A percentile compares a stretch with the other conserved stretches of the same genome.
Evolutionary conservation across 768 basidiomycete genomes (phyloP).

Genomic region (Kwoniella heveanensis): DNA sequence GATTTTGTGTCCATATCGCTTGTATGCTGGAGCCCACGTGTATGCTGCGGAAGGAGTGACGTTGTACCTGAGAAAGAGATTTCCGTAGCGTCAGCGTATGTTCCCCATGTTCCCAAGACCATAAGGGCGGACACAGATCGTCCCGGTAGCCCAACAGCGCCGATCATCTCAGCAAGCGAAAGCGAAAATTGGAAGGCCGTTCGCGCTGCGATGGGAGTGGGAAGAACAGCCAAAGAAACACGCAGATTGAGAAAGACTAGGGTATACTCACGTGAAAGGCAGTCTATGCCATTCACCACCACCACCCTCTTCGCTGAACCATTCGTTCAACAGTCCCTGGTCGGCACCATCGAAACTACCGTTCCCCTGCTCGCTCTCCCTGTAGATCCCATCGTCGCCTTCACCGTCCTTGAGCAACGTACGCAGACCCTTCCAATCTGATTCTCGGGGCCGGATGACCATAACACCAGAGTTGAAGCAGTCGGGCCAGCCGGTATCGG

Average conservation of each 20-base stretch:
- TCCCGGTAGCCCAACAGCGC: not conserved
- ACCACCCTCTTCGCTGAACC: constrained; percentile 55
- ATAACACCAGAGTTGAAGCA: constrained; percentile 98
- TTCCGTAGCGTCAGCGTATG: not conserved
- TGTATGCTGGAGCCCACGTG: constrained; percentile 97
- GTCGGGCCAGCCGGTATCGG: constrained; percentile 99
- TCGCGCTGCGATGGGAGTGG: too few species aligned
- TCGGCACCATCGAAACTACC: constrained; percentile 99
- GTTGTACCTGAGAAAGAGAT: constrained; percentile 66
- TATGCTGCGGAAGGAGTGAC: constrained; percentile 97
- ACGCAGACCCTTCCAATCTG: constrained; percentile 76
- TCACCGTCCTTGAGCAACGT: constrained; percentile 65
- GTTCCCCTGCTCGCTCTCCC: constrained; percentile 55
- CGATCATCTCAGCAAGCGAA: too few species aligned
- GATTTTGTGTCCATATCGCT: constrained; percentile 65
- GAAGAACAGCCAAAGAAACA: too few species aligned
- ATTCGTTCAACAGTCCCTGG: constrained; percentile 95
- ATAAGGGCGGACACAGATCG: not conserved
- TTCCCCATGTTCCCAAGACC: not conserved
- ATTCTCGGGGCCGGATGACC: constrained; percentile 67
- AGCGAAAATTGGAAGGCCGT: too few species aligned
- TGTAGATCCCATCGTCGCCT: constrained; percentile 38
- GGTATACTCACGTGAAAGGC: constrained; percentile 69
- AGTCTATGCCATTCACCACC: constrained; percentile 94
- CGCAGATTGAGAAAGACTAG: too few species aligned